Conservation (phyloP, 805 yeast genomes). For the Ogataea degrootiae region DNA sequence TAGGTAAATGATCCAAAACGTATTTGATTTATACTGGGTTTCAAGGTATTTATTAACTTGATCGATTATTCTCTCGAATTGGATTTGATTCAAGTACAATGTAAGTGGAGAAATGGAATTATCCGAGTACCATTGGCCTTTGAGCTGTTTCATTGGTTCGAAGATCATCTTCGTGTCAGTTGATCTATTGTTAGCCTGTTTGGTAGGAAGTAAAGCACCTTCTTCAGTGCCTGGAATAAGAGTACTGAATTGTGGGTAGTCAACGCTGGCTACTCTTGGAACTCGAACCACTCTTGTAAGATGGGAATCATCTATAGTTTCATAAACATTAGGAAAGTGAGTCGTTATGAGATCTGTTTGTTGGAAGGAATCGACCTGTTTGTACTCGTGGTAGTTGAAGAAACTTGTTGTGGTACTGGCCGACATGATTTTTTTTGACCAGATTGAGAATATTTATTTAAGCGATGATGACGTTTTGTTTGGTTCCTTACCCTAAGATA, state of each 20-base stretch:
- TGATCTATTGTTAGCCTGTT: neutral
- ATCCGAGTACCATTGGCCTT: conserved; percentile 44
- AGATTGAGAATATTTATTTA: too few relatives aligned
- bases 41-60: conserved; percentile 39
- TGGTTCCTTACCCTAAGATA: neutral
- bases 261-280: conserved; percentile 45
- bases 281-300: conserved; percentile 65
- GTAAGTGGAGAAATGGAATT: conserved; percentile 51
- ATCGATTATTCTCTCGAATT: conserved; percentile 38
- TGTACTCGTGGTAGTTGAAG: conserved; percentile 67
- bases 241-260: conserved; percentile 52
- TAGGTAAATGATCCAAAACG: conserved; percentile 36
- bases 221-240: conserved; percentile 58
- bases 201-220: conserved; percentile 43
- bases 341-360: conserved; percentile 48
- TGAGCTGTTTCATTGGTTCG: conserved; percentile 33
- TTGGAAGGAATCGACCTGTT: conserved; percentile 21
- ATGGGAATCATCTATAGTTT: conserved; percentile 20
- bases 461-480: neutral
- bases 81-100: conserved; percentile 30
- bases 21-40: conserved; percentile 36
- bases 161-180: conserved; percentile 18
- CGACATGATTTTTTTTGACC: too few relatives aligned
- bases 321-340: conserved; percentile 62
- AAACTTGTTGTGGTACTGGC: conserved; percentile 24